A percentile compares a stretch with the other conserved stretches of the same genome.
Conservation (phyloP, 371 early-diverging fungal genomes). For the Syncephalastrum racemosum region DNA sequence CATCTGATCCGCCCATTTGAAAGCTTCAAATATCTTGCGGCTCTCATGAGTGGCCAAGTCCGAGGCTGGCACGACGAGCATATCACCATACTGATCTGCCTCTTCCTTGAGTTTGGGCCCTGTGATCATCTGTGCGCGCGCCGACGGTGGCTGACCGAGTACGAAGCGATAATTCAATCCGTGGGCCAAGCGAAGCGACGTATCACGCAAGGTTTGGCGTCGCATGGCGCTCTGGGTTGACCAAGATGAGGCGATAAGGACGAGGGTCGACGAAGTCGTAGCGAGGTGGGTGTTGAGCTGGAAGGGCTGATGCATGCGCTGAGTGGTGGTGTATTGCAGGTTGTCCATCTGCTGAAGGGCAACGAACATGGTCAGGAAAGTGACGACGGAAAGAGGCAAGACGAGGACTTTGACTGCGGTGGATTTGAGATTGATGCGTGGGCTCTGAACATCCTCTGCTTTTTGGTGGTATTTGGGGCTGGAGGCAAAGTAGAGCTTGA, state of each 20-base stretch:
- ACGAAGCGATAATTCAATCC: slow-evolving; percentile 53
- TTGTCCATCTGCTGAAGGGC: slow-evolving; percentile 45
- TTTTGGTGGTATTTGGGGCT: slow-evolving; percentile 46
- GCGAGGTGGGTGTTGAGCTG: slow-evolving; percentile 22
- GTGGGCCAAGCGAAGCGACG: slow-evolving; percentile 36
- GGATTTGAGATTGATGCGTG: slow-evolving; percentile 35
- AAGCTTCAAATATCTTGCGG: slow-evolving; percentile 51
- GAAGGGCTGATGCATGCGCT: slow-evolving; percentile 38
- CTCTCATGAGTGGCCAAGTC: slow-evolving; percentile 52
- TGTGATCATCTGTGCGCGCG: slow-evolving; percentile 36
- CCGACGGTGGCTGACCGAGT: slow-evolving; percentile 54
- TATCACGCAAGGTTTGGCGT: slow-evolving; percentile 46
- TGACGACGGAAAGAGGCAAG: slow-evolving; percentile 48
- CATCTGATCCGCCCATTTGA: slow-evolving; percentile 49
- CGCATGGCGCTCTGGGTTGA: slow-evolving; percentile 37
- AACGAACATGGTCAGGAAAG: slow-evolving; percentile 52
- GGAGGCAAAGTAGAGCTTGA: slow-evolving; percentile 53
- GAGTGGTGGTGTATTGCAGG: slow-evolving; percentile 44
- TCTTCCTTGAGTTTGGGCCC: slow-evolving; percentile 46
- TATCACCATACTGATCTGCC: slow-evolving; percentile 46
- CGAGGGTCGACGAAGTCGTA: slow-evolving; percentile 24
- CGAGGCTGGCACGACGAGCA: slow-evolving; percentile 58
- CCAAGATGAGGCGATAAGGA: slow-evolving; percentile 62
- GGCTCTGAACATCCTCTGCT: slow-evolving; percentile 36
- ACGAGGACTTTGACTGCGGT: slow-evolving; percentile 49